These are phyloP conservation scores for Aleurites moluccanus DNA, from an alignment of 441 rosid species.

Conservation along the genomic window DNA sequence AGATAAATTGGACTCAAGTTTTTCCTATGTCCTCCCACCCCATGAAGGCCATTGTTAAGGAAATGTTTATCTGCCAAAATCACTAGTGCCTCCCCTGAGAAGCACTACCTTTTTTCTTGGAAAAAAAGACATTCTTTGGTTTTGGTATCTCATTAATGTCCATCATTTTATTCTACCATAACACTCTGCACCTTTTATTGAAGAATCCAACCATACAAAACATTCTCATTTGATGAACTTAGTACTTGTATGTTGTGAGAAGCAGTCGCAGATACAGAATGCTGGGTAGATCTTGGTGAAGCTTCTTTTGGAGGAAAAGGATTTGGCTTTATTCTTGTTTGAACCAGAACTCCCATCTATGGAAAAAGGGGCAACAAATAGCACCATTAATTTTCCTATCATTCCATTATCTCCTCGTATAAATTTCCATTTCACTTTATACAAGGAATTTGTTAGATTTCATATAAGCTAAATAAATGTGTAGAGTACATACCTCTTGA, in stretches of 20 bases:
- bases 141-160: conserved; percentile 95
- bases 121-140: conserved; percentile 83
- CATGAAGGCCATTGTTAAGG: not conserved
- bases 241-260: conserved; percentile 52
- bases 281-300: conserved; percentile 47
- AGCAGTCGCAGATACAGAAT: conserved; percentile 35
- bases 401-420: conserved; percentile 11
- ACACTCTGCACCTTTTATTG: conserved; percentile 9
- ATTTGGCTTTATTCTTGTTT: conserved; percentile 56
- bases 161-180: conserved; percentile 29
- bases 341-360: conserved; percentile 83
- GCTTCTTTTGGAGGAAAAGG: conserved; percentile 51
- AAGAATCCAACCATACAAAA: conserved; percentile 25
- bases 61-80: conserved; percentile 26
- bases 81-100: conserved; percentile 95
- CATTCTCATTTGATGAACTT: conserved; percentile 3
- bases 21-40: conserved; percentile 14
- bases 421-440: conserved; percentile 20
- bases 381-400: not conserved
- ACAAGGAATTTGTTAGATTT: not conserved
- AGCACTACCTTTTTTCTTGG: conserved; percentile 73
- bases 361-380: not conserved
- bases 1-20: conserved; percentile 19
- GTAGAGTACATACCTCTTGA: too few relatives aligned
- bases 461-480: too few relatives aligned